phyloP scores from a whole-genome alignment of 495 filamentous ascomycete species.

The Aspergillus bertholletiae region DNA sequence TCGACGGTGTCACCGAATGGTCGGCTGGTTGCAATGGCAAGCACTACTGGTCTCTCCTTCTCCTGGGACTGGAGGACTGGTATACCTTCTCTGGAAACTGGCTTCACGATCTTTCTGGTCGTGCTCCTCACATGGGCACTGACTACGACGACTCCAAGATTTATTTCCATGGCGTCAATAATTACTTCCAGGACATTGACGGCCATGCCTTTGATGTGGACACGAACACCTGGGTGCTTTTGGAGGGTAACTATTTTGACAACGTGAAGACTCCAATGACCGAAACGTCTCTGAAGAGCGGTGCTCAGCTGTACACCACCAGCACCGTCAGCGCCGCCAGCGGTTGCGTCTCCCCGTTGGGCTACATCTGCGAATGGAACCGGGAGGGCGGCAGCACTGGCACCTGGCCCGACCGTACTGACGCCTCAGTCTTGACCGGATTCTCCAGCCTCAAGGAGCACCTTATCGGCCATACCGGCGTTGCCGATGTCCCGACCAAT shows the following conservation, averaged over 20 bases:
- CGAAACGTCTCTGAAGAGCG: neutral
- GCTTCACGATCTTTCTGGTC: slow-evolving; percentile 43
- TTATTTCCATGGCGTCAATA: slow-evolving; percentile 29
- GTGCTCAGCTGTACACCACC: neutral
- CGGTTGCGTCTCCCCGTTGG: neutral
- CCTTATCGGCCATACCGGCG: neutral
- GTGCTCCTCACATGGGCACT: slow-evolving; percentile 41
- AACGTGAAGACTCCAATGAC: slow-evolving; percentile 1
- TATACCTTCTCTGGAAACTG: slow-evolving; percentile 45
- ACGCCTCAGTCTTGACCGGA: neutral
- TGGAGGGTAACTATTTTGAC: slow-evolving; percentile 12
- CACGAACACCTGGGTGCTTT: slow-evolving; percentile 1
- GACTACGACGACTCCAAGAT: neutral
- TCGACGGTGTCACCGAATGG: slow-evolving; percentile 41
- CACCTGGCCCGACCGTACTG: neutral
- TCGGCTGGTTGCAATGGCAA: slow-evolving; percentile 40
- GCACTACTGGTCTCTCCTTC: slow-evolving; percentile 45
- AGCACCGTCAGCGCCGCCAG: neutral
- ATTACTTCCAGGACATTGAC: slow-evolving; percentile 5
- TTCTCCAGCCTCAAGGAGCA: neutral
- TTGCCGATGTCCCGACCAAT: neutral
- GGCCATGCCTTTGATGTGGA: slow-evolving; percentile 14
- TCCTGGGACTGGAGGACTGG: slow-evolving; percentile 39
- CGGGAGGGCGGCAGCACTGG: neutral
- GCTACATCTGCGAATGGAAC: neutral